These are phyloP conservation scores for Alisma plantagoaquatica DNA, from an alignment of 106 monocot genomes.

Conservation along the genomic window DNA sequence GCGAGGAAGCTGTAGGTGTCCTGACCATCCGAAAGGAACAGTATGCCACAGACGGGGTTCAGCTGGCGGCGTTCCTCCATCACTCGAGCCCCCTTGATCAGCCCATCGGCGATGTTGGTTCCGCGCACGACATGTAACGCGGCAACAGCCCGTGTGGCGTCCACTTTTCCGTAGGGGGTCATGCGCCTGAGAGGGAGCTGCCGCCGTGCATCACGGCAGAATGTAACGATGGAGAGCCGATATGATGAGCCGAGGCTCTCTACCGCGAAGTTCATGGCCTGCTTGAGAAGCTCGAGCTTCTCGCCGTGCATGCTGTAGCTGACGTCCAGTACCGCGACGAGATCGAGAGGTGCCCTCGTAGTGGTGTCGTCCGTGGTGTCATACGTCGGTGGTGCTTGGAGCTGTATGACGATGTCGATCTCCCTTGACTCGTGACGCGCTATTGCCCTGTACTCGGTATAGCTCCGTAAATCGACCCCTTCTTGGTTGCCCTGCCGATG, in stretches of 20 bases:
- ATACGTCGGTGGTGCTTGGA: conserved; percentile 1
- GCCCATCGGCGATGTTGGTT: conserved; percentile 71
- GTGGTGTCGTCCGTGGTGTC: conserved; percentile 11
- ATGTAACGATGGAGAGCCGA: conserved; percentile 19
- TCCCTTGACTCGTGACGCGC: no score
- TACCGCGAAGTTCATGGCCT: conserved; percentile 26
- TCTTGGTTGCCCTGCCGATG: no score
- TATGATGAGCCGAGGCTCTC: conserved; percentile 24
- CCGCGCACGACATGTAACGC: conserved; percentile 43
- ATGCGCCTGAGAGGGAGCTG: conserved; percentile 56
- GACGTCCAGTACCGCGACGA: conserved; percentile 30
- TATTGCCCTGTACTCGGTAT: conserved; percentile 5
- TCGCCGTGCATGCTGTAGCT: neutral
- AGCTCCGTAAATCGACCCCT: no score
- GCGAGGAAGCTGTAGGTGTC: neutral
- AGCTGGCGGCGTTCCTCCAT: neutral
- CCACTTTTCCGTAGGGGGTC: conserved; percentile 26
- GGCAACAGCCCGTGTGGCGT: conserved; percentile 40
- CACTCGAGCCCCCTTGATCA: conserved; percentile 25
- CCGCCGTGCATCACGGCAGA: conserved; percentile 4
- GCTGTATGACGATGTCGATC: conserved; percentile 7
- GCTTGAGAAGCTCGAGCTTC: conserved; percentile 23
- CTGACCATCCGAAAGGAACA: neutral
- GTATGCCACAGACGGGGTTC: neutral
- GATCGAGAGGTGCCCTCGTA: conserved; percentile 58